Evolutionary conservation across 257 asterid genomes (phyloP).

Genomic region (Przewalskia tangutica): DNA sequence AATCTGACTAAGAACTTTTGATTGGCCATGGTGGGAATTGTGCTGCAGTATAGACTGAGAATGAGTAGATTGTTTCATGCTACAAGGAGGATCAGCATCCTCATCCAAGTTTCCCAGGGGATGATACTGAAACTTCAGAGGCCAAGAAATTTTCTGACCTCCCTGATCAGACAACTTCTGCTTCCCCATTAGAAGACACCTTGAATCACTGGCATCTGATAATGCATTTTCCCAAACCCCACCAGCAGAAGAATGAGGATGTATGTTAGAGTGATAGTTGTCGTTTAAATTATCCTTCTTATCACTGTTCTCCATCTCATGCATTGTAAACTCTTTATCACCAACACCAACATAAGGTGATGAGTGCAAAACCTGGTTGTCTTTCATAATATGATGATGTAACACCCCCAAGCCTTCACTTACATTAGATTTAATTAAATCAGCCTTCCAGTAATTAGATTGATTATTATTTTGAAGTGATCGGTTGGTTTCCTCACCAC

Average conservation of each 20-base stretch:
- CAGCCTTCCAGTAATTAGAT: conserved; percentile 53
- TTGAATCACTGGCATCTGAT: conserved; percentile 48
- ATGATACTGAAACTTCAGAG: conserved; percentile 76
- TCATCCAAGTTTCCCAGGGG: conserved; percentile 84
- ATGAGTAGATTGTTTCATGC: conserved; percentile 39
- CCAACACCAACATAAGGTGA: not conserved
- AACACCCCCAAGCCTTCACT: conserved; percentile 36
- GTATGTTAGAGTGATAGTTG: conserved; percentile 45
- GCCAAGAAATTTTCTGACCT: conserved; percentile 35
- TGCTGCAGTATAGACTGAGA: conserved; percentile 26
- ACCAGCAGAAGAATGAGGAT: conserved; percentile 41
- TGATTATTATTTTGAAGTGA: conserved; percentile 26
- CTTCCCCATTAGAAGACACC: conserved; percentile 37
- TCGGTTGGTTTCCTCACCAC: conserved; percentile 34
- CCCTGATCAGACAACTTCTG: conserved; percentile 47
- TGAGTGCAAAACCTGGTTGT: conserved; percentile 20
- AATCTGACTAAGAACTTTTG: conserved; percentile 43
- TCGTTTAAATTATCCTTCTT: conserved; percentile 53
- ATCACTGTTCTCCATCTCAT: conserved; percentile 35
- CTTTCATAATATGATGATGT: conserved; percentile 26
- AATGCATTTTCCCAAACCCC: conserved; percentile 40
- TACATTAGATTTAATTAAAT: conserved; percentile 31
- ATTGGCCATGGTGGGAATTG: conserved; percentile 40
- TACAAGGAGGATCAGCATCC: conserved; percentile 34
- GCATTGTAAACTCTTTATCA: conserved; percentile 25